Evolutionary conservation across 768 basidiomycete species (phyloP).

Genomic region (Austroboletus eburneus): DNA sequence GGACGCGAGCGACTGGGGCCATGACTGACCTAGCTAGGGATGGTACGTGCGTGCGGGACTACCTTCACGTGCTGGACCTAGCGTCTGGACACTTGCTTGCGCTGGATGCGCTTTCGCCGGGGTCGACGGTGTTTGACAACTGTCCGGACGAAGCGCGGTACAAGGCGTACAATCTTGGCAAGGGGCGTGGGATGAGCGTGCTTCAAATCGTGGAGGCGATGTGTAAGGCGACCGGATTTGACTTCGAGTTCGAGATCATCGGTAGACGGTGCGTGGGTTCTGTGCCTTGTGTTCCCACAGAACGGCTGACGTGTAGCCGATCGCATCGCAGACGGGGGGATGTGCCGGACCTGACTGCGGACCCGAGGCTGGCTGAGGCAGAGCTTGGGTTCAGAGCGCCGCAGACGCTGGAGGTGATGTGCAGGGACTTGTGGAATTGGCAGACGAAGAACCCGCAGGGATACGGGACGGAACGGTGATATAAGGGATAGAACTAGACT

Average conservation of each 20-base stretch:
- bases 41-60: conserved; percentile 97
- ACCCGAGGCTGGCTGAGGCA: conserved; percentile 84
- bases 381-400: conserved; percentile 91
- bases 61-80: conserved; percentile 89
- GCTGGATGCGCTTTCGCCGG: conserved; percentile 69
- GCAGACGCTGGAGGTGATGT: conserved; percentile 85
- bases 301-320: conserved; percentile 6
- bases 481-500: background rate
- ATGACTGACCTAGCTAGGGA: conserved; percentile 47
- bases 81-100: conserved; percentile 93
- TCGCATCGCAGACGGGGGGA: conserved; percentile 67
- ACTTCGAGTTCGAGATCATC: conserved; percentile 86
- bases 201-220: conserved; percentile 94
- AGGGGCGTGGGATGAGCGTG: conserved; percentile 88
- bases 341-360: conserved; percentile 93
- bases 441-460: conserved; percentile 89
- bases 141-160: conserved; percentile 53
- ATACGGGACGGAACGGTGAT: conserved; percentile 40
- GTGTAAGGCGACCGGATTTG: conserved; percentile 83
- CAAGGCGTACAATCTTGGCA: conserved; percentile 97
- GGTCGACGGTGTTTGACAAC: conserved; percentile 55
- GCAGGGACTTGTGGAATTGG: conserved; percentile 98
- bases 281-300: background rate
- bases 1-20: too few species aligned
- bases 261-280: conserved; percentile 68